Evolutionary conservation across 345 rosid genomes (phyloP), one percentile per base, ranked within the genome.

Genomic region (Capsella bursapastoris): DNA sequence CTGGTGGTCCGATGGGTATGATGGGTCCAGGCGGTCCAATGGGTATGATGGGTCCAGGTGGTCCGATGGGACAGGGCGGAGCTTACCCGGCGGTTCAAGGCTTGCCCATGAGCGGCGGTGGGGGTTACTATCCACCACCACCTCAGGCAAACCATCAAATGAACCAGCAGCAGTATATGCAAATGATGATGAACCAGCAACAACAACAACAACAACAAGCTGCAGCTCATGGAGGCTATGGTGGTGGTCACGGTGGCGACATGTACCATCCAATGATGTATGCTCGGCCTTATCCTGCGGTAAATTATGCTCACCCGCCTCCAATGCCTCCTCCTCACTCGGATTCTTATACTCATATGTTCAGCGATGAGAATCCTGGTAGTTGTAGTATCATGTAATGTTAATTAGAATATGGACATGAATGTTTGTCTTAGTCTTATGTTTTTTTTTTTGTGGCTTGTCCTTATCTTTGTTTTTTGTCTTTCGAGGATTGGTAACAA

Each of bases 221-320:
- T 2, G 75, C 88, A 85, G 72, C 84, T 83, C 59, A 80, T 83
- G 96, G 83, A 65, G 52, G 88, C 75, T 96, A 85, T 81, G 97
- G 89, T 77, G 81, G 76, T 70, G 80, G 80, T 71, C 91, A 83
- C 38, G 89, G 89, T 43, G 84, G 83, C 2, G 97, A 84, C 4
- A 91, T 90, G 91, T 88, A 80, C 65, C 94, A 85, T 15, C 96
- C 97, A 0, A 83, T 87, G 96, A 92, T 86, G 97, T 90, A 92
- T 65, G 89, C 91, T 0, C 52, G 88, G 68, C 96, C 86, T 11
- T 74, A 83, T 3, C 90, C 91, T 0, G 79, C 88, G 0, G 81
- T 80, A 3, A 84, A 75, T 31, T 90, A 90, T 80, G 90, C 89
- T 32, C 82, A 79, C 38, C 87, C 84, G 3, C 89, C 94, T 0